A percentile compares a stretch with the other conserved stretches of the same genome.
phyloP scores from a whole-genome alignment of 257 asterid genomes.

The Capsicum chinense region DNA sequence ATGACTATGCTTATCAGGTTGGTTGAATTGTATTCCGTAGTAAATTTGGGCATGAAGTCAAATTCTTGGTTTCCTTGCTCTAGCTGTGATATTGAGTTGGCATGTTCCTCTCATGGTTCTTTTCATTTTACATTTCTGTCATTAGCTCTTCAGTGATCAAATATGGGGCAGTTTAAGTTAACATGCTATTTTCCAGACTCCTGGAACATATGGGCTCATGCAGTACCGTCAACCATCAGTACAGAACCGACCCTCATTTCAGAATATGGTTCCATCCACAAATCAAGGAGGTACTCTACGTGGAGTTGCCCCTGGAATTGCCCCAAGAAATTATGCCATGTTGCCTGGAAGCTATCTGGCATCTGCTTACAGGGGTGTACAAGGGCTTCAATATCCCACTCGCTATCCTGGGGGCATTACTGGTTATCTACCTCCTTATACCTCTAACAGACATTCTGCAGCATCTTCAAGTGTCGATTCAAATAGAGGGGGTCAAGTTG shows the following conservation, averaged over 20 bases:
- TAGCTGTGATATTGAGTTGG: constrained; percentile 17
- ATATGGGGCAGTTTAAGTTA: constrained; percentile 41
- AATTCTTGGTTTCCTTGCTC: constrained; percentile 12
- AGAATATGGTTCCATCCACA: constrained; percentile 61
- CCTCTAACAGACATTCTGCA: constrained; percentile 64
- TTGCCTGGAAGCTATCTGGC: constrained; percentile 63
- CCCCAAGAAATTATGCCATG: constrained; percentile 66
- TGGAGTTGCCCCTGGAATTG: constrained; percentile 64
- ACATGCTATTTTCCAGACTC: constrained; percentile 62
- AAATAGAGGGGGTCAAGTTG: constrained; percentile 72
- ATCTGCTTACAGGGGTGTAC: constrained; percentile 60
- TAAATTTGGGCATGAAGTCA: background rate
- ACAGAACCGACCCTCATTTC: constrained; percentile 74
- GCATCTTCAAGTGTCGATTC: constrained; percentile 81
- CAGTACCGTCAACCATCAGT: constrained; percentile 72
- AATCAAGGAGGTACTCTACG: constrained; percentile 64
- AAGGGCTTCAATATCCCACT: constrained; percentile 73
- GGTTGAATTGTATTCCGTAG: constrained; percentile 32
- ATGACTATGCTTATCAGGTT: constrained; percentile 97
- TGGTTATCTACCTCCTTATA: constrained; percentile 61
- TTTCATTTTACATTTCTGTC: constrained; percentile 35
- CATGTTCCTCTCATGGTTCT: constrained; percentile 1
- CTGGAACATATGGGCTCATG: constrained; percentile 80
- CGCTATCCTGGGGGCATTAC: constrained; percentile 67
- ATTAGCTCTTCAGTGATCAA: constrained; percentile 28